phyloP scores from a whole-genome alignment of 2,329 filamentous ascomycete species.

The Aspergillus aculeatus region DNA sequence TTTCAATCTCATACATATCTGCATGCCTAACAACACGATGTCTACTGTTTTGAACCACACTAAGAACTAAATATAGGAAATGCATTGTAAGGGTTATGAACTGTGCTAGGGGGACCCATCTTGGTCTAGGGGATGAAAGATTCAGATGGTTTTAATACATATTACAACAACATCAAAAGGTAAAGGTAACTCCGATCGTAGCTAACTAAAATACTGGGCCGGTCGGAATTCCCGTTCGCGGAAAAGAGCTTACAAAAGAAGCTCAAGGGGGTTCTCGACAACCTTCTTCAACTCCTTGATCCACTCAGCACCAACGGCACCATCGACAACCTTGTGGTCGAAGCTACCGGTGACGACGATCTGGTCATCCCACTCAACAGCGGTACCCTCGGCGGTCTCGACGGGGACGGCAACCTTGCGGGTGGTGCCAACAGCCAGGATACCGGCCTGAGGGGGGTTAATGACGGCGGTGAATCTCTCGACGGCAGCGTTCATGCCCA shows the following conservation, averaged over 20 bases:
- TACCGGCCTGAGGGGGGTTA: constrained; percentile 96
- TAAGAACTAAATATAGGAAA: constrained; percentile 21
- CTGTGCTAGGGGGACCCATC: constrained; percentile 29
- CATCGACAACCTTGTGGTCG: constrained; percentile 98
- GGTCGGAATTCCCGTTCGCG: constrained; percentile 11
- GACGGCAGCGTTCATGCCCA: constrained; percentile 98
- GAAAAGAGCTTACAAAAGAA: constrained; percentile 68
- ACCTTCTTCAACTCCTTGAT: constrained; percentile 96
- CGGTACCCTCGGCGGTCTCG: constrained; percentile 78
- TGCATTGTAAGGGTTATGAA: constrained; percentile 30
- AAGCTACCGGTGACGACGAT: constrained; percentile 94
- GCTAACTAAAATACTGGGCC: constrained; percentile 18
- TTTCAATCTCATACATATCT: too few relatives aligned
- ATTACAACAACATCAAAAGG: constrained; percentile 29
- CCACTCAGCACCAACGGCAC: constrained; percentile 94
- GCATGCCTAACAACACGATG: too few relatives aligned
- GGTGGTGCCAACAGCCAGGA: constrained; percentile 90
- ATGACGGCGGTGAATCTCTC: constrained; percentile 98
- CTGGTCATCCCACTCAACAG: constrained; percentile 93
- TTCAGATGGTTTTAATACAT: constrained; percentile 36
- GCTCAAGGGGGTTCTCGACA: constrained; percentile 92
- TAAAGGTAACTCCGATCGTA: constrained; percentile 18
- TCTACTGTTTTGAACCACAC: not conserved
- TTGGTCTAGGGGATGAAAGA: constrained; percentile 24
- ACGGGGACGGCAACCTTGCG: constrained; percentile 90